A percentile compares a stretch with the other conserved stretches of the same genome.
Conservation (phyloP, 177 flowering plant species). For the Telopea speciosissima region DNA sequence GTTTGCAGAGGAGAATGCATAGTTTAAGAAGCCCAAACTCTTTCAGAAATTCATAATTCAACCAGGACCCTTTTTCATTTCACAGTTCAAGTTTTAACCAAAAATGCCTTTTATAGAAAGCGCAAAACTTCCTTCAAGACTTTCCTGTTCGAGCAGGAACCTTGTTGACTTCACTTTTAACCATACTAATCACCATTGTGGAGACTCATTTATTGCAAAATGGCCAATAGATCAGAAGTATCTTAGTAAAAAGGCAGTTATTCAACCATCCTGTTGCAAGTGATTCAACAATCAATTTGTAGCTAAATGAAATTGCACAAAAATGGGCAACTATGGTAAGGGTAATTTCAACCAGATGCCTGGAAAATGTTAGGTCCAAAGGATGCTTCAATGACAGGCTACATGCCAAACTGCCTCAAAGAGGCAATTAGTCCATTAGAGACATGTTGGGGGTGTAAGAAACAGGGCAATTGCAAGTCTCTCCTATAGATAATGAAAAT, state of each 20-base stretch:
- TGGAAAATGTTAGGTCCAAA: conserved; percentile 2
- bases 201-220: conserved; percentile 6
- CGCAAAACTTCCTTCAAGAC: not conserved
- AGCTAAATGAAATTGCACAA: not conserved
- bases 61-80: no score
- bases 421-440: conserved; percentile 4
- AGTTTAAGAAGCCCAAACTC: not conserved
- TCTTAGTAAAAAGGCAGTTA: not conserved
- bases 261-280: not conserved
- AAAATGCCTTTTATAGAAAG: not conserved
- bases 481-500: conserved; percentile 1
- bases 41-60: no score
- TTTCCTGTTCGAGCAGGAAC: not conserved
- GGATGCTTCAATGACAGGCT: conserved; percentile 5
- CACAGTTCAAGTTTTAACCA: not conserved
- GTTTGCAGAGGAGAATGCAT: not conserved
- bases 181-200: not conserved
- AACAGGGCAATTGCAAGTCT: conserved; percentile 1
- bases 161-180: conserved; percentile 1
- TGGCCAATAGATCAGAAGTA: conserved; percentile 4
- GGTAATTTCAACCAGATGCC: not conserved
- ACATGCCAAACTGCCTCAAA: not conserved
- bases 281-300: conserved; percentile 2
- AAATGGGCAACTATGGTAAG: not conserved
- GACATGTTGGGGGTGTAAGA: conserved; percentile 2